Evolutionary conservation across 2,329 filamentous ascomycete species (phyloP).

Genomic region (Trichocomaceae sp.): DNA sequence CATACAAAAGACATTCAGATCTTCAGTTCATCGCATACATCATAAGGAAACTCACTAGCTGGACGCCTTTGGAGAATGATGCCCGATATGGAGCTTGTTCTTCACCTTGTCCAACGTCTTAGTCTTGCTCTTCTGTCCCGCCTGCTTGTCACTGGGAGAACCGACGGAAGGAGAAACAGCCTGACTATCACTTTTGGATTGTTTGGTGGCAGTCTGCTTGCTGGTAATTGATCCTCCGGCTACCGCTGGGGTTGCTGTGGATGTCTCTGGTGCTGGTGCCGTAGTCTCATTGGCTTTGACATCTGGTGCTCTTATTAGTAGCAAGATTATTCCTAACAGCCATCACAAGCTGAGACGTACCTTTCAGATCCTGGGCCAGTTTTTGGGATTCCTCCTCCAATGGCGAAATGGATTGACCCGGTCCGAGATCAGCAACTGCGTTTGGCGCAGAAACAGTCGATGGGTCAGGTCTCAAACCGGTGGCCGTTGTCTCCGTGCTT

Average conservation of each 20-base stretch:
- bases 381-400: slow-evolving; percentile 11
- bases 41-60: background rate
- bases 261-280: background rate
- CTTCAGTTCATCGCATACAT: background rate
- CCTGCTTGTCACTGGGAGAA: background rate
- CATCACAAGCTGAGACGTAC: background rate
- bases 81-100: slow-evolving; percentile 29
- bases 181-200: background rate
- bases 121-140: slow-evolving; percentile 3
- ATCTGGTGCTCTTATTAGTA: background rate
- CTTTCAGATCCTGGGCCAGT: slow-evolving; percentile 7
- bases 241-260: background rate
- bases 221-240: background rate
- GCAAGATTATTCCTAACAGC: background rate
- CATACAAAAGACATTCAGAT: background rate
- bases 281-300: background rate
- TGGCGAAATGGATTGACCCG: slow-evolving; percentile 2
- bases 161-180: slow-evolving; percentile 1
- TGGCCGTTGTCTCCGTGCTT: slow-evolving; percentile 5
- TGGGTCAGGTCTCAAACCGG: slow-evolving; percentile 8
- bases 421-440: slow-evolving; percentile 4
- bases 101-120: slow-evolving; percentile 22
- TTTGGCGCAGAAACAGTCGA: slow-evolving; percentile 5
- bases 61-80: slow-evolving; percentile 12
- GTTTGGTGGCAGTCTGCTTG: background rate